Evolutionary conservation across 495 filamentous ascomycete genomes (phyloP), one percentile per base, ranked within the genome.

Genomic region (Penicillium manginii): DNA sequence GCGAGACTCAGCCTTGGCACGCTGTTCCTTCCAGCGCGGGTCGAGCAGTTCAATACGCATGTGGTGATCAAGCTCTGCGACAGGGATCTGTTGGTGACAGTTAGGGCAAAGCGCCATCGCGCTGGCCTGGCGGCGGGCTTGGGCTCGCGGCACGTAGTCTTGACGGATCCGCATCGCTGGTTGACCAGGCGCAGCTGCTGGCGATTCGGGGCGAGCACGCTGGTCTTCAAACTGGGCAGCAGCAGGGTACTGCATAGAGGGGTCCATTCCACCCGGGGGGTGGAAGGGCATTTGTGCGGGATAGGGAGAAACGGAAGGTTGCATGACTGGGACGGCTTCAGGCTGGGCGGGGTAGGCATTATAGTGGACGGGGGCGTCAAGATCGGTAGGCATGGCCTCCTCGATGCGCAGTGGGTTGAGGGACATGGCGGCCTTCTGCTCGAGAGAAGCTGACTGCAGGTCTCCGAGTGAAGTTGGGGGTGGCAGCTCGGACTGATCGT

Each of bases 31-130:
- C 94, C 96, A 98, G 33, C 88, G 85, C 0, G 94, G 93, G 69
- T 98, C 94, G 50, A 98, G 86, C 14, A 98, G 83, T 72, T 98
- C 94, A 70, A 97, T 97, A 67, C 90, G 85, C 88, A 98, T 96
- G 73, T 98, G 94, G 57, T 93, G 86, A 29, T 93, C 91, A 66
- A 97, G 80, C 73, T 98, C 94, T 63, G 87, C 83, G 62, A 88
- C 83, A 7, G 92, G 91, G 35, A 97, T 91, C 58, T 89, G 87
- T 71, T 96, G 90, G 58, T 90, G 87, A 76, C 96, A 98, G 74
- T 97, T 97, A 10, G 94, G 96, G 73, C 94, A 98, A 50, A 96
- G 74, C 2, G 88, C 90, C 66, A 86, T 91, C 47, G 83, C 79
- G 23, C 83, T 81, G 37, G 85, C 86, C 61, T 73, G 68, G 21